Percentiles rank a stretch among this genome's conserved stretches.
phyloP scores from a whole-genome alignment of 2,329 filamentous ascomycete species.

The Penicillium sp. region DNA sequence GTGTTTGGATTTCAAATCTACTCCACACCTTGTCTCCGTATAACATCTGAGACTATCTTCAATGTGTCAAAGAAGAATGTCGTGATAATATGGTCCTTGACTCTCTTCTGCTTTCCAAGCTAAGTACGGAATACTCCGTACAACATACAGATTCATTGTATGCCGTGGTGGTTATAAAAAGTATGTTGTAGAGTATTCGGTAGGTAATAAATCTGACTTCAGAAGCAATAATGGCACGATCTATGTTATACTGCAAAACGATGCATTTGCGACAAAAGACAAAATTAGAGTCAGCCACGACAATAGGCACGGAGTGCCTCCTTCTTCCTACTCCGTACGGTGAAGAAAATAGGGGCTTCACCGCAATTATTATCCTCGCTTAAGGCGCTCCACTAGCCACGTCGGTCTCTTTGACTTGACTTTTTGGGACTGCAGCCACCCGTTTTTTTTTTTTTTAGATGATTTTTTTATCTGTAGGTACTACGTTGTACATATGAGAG shows the following conservation, averaged over 20 bases:
- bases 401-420: slow-evolving; percentile 17
- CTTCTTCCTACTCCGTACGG: neutral
- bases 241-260: neutral
- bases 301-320: neutral
- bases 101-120: neutral
- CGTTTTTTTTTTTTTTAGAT: slow-evolving; percentile 48
- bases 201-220: neutral
- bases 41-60: neutral
- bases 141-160: too few relatives aligned
- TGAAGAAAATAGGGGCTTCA: slow-evolving; percentile 13
- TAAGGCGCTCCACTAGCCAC: slow-evolving; percentile 22
- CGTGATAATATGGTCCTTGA: neutral
- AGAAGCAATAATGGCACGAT: neutral
- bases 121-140: neutral
- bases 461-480: slow-evolving; percentile 50
- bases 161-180: too few relatives aligned
- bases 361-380: slow-evolving; percentile 21
- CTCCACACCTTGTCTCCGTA: too few relatives aligned
- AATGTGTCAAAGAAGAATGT: neutral
- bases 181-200: too few relatives aligned
- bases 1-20: neutral
- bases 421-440: slow-evolving; percentile 43
- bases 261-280: neutral
- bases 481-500: too few relatives aligned
- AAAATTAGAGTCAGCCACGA: neutral